phyloP scores from a whole-genome alignment of 2,329 filamentous ascomycete species.

The Beauveria australis region DNA sequence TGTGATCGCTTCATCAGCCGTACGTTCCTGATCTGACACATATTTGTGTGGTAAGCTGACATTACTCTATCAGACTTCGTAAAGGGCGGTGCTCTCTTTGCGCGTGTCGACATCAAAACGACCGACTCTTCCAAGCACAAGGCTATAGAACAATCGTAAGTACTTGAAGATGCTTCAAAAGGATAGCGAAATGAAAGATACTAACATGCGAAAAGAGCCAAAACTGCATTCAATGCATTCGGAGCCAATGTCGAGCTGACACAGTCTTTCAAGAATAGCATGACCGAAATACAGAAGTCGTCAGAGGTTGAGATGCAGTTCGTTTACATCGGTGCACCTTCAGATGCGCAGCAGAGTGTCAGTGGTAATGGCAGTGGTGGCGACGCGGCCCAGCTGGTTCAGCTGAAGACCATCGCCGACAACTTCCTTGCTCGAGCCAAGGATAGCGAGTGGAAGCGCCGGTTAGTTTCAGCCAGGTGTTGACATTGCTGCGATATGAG shows the following conservation, averaged over 20 bases:
- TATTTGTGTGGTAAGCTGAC: background rate
- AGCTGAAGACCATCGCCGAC: background rate
- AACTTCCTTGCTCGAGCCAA: background rate
- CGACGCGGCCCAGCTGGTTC: background rate
- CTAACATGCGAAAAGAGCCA: background rate
- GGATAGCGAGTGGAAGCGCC: background rate
- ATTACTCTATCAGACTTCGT: background rate
- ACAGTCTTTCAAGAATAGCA: background rate
- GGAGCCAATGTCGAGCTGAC: background rate
- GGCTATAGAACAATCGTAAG: background rate
- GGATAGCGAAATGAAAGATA: background rate
- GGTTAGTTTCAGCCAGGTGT: background rate
- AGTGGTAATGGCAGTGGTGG: background rate
- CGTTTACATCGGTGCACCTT: background rate
- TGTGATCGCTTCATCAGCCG: background rate
- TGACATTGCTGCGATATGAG: background rate
- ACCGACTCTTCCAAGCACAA: background rate
- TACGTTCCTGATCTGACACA: background rate
- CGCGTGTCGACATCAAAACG: background rate
- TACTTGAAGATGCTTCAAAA: background rate
- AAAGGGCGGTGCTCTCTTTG: background rate
- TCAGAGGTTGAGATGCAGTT: background rate
- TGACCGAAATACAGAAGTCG: background rate
- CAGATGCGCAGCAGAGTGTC: background rate
- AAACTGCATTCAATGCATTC: background rate